Percentiles rank a stretch among this genome's conserved stretches.
Conservation (phyloP, 345 rosid species). For the Gossypium herbaceum region DNA sequence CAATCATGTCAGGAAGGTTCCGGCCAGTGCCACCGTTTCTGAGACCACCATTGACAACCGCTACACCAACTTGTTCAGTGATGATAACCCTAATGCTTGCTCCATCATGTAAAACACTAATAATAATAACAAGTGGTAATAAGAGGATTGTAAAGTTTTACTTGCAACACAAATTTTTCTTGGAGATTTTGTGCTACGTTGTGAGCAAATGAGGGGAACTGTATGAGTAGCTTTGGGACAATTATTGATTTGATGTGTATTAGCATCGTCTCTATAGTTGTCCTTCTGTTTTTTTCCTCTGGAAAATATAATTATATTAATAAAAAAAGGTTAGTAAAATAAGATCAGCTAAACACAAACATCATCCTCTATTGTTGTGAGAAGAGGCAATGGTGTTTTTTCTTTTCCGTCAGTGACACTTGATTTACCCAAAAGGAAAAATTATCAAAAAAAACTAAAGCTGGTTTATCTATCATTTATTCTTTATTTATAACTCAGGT, state of each 20-base stretch:
- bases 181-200: neutral
- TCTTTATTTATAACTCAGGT: too few relatives aligned
- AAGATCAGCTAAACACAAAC: too few relatives aligned
- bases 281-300: neutral
- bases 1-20: conserved; percentile 59
- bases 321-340: too few relatives aligned
- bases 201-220: neutral
- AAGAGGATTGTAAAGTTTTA: neutral
- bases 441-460: too few relatives aligned
- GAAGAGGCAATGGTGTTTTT: too few relatives aligned
- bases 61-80: conserved; percentile 68
- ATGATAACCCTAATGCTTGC: conserved; percentile 81
- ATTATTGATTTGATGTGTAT: neutral
- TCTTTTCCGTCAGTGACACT: too few relatives aligned
- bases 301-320: too few relatives aligned
- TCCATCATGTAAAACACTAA: conserved; percentile 47
- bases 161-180: neutral
- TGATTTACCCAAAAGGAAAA: too few relatives aligned
- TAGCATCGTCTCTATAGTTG: neutral
- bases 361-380: too few relatives aligned
- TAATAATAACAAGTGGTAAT: neutral
- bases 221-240: neutral
- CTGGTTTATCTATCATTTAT: too few relatives aligned
- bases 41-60: conserved; percentile 60
- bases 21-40: conserved; percentile 40